phyloP scores from a whole-genome alignment of 2,329 filamentous ascomycete genomes.

The Macrophomina phaseolina region DNA sequence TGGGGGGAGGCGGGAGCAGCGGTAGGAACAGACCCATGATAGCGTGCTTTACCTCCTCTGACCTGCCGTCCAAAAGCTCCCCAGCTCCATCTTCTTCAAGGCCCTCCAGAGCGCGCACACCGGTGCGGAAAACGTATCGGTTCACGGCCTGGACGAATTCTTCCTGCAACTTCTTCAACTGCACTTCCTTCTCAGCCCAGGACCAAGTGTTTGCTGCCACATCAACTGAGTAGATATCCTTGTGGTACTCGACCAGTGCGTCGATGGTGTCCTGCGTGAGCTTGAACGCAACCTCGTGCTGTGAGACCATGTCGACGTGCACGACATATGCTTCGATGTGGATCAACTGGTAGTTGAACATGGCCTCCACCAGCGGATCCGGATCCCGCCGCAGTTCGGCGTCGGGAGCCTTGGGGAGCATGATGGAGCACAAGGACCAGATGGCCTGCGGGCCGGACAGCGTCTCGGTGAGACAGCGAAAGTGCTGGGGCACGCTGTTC shows the following conservation, averaged over 20 bases:
- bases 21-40: slow-evolving; percentile 85
- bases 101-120: slow-evolving; percentile 87
- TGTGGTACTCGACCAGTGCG: slow-evolving; percentile 90
- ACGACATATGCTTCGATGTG: slow-evolving; percentile 98
- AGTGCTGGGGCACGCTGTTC: slow-evolving; percentile 96
- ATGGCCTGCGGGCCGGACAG: slow-evolving; percentile 88
- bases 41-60: slow-evolving; percentile 88
- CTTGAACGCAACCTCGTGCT: slow-evolving; percentile 98
- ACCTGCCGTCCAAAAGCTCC: slow-evolving; percentile 88
- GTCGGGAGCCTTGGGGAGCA: slow-evolving; percentile 89
- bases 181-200: slow-evolving; percentile 95
- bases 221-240: slow-evolving; percentile 91
- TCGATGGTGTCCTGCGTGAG: slow-evolving; percentile 95
- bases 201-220: slow-evolving; percentile 87
- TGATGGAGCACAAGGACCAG: slow-evolving; percentile 91
- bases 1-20: slow-evolving; percentile 84
- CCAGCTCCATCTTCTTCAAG: slow-evolving; percentile 95
- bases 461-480: slow-evolving; percentile 92
- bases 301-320: slow-evolving; percentile 97
- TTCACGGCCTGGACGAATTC: slow-evolving; percentile 97
- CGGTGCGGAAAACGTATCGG: slow-evolving; percentile 92
- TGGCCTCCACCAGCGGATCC: slow-evolving; percentile 81
- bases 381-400: slow-evolving; percentile 80
- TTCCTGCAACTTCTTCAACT: slow-evolving; percentile 96
- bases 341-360: slow-evolving; percentile 92